Evolutionary conservation across 345 rosid genomes (phyloP).

Genomic region (Diplotaxis tenuifolia): DNA sequence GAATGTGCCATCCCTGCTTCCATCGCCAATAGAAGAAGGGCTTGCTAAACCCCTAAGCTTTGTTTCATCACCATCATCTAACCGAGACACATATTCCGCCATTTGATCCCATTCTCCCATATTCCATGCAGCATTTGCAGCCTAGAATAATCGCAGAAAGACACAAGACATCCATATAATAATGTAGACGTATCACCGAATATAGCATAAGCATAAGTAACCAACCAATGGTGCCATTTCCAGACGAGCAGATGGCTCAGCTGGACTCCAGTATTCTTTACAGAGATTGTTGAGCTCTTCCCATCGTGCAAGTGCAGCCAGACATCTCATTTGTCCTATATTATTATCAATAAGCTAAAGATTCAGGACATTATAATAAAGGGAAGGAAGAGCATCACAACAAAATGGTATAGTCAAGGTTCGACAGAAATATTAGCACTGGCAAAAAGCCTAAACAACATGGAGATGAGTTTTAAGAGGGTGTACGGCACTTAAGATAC

Average conservation of each 20-base stretch:
- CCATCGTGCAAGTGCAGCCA: slow-evolving; percentile 97
- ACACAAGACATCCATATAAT: slow-evolving; percentile 22
- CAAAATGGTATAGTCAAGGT: slow-evolving; percentile 14
- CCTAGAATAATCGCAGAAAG: slow-evolving; percentile 46
- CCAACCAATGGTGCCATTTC: slow-evolving; percentile 99
- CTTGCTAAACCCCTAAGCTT: slow-evolving; percentile 80
- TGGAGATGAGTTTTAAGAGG: background rate
- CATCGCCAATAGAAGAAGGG: slow-evolving; percentile 86
- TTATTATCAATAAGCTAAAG: slow-evolving; percentile 21
- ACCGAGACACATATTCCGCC: slow-evolving; percentile 92
- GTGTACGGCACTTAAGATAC: background rate
- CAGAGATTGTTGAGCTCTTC: slow-evolving; percentile 94
- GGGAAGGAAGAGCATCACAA: slow-evolving; percentile 20
- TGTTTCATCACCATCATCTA: slow-evolving; percentile 96
- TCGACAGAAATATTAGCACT: slow-evolving; percentile 18
- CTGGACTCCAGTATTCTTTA: slow-evolving; percentile 97
- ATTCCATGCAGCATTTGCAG: slow-evolving; percentile 97
- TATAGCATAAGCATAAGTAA: slow-evolving; percentile 28
- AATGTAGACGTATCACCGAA: slow-evolving; percentile 12
- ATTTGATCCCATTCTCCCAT: slow-evolving; percentile 99
- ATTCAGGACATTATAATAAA: slow-evolving; percentile 20
- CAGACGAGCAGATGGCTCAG: slow-evolving; percentile 91
- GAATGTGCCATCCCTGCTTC: slow-evolving; percentile 94
- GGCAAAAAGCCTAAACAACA: background rate
- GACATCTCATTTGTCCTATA: slow-evolving; percentile 94